Evolutionary conservation across 2,329 filamentous ascomycete genomes (phyloP), one percentile per base, ranked within the genome.

Genomic region (Talaromyces pinophilus): DNA sequence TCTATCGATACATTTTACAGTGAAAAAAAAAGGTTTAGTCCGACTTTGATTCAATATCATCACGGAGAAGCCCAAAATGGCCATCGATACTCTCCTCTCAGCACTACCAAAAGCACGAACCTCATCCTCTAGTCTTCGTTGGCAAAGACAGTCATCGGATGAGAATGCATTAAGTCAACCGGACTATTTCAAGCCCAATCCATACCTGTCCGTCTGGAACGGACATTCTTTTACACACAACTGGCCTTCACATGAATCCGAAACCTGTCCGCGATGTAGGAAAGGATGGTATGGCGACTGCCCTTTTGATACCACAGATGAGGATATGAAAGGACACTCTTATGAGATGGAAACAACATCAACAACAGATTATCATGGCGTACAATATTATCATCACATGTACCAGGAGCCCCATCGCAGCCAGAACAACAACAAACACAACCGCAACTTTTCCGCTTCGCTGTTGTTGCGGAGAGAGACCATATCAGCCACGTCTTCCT

Each of bases 201-300:
- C 62, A 35, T 59, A 64, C 22, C 50, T 64, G 5, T 55, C 52
- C 2, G 25, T 46, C 22, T 55, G 48, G 48, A 55, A 38, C 13
- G 62, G 62, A 7, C 62, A 64, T 48, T 64, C 62, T 42, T 55
- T 64, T n/a, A 64, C 62, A 19, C 62, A 64, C 19, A 46, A 33
- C 4, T 57, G 62, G 46, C 60, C 60, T 1, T 35, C 33, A 11
- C 62, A 64, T 57, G 42, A 57, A n/a, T 57, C 50, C 8, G 62
- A 57, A 13, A 46, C 22, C 17, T 64, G 62, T 57, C 28, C 52
- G 38, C 62, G 50, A 57, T 64, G 62, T 17, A 55, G 38, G 50
- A 57, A 46, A 13, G 62, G 52, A 62, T 62, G 60, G 62, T 64
- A 64, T 35, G 48, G 48, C 52, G 62, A 64, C 38, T 42, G 52